phyloP scores from a whole-genome alignment of 306 rosid genomes.

The Vigna angularis region DNA sequence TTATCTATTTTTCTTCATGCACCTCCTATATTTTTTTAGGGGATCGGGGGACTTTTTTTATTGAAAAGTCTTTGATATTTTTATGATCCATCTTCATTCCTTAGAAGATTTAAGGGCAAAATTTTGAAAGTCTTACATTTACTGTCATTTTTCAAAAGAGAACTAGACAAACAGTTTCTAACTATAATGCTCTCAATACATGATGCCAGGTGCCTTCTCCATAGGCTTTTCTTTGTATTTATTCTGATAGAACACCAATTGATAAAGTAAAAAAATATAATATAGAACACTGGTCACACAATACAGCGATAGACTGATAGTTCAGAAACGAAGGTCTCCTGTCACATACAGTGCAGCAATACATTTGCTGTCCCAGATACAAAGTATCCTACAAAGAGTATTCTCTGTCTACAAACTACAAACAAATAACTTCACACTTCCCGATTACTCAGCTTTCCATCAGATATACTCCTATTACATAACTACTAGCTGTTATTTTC shows the following conservation, averaged over 20 bases:
- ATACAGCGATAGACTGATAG: not conserved
- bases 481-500: not conserved
- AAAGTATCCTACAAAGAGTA: too few species aligned
- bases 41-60: not conserved
- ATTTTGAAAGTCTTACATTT: not conserved
- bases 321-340: too few species aligned
- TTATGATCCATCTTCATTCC: not conserved
- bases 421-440: too few species aligned
- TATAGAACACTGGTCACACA: not conserved
- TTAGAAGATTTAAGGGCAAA: not conserved
- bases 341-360: too few species aligned
- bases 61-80: not conserved
- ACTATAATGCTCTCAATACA: constrained; percentile 19
- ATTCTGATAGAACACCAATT: not conserved
- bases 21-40: constrained; percentile 23
- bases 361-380: not conserved
- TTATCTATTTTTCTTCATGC: constrained; percentile 17
- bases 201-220: constrained; percentile 26
- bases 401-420: too few species aligned
- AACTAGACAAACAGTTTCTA: not conserved
- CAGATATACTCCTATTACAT: too few species aligned
- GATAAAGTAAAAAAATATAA: not conserved
- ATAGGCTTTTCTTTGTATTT: not conserved
- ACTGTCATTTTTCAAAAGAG: not conserved
- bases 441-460: too few species aligned